These are phyloP conservation scores for Corynespora cassiicola DNA, from an alignment of 2,329 filamentous ascomycete species.

Conservation along the genomic window DNA sequence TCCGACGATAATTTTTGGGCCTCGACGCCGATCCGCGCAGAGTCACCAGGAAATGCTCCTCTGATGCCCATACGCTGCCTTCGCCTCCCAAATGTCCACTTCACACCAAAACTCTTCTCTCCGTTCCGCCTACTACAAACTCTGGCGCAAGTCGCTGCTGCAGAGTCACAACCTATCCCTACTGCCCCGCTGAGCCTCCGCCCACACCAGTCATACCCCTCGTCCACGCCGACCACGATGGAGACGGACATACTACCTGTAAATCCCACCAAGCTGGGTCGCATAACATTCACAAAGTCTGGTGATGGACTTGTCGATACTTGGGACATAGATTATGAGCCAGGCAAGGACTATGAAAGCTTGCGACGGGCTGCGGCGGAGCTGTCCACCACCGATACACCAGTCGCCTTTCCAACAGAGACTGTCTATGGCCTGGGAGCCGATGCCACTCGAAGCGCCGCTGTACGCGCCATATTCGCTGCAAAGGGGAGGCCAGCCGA, in stretches of 20 bases:
- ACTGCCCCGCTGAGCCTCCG: slow-evolving; percentile 30
- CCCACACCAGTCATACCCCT: slow-evolving; percentile 8
- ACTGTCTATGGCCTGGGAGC: slow-evolving; percentile 98
- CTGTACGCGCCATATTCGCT: slow-evolving; percentile 89
- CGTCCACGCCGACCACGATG: slow-evolving; percentile 22
- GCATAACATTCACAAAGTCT: slow-evolving; percentile 34
- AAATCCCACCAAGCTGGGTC: slow-evolving; percentile 48
- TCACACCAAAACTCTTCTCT: slow-evolving; percentile 16
- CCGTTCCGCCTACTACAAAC: slow-evolving; percentile 19
- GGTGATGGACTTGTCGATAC: slow-evolving; percentile 43
- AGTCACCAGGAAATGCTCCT: slow-evolving; percentile 26
- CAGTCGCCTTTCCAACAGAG: slow-evolving; percentile 95
- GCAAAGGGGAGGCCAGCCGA: slow-evolving; percentile 91
- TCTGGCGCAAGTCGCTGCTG: slow-evolving; percentile 33
- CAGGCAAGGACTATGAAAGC: slow-evolving; percentile 55
- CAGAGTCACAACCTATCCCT: slow-evolving; percentile 16
- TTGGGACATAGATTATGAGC: slow-evolving; percentile 40
- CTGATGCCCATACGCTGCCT: slow-evolving; percentile 37
- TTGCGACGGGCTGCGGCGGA: slow-evolving; percentile 71
- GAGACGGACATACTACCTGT: slow-evolving; percentile 49
- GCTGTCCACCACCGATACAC: slow-evolving; percentile 70
- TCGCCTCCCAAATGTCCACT: slow-evolving; percentile 43
- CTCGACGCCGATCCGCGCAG: too few species aligned
- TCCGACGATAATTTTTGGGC: too few species aligned
- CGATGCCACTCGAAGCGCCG: slow-evolving; percentile 83